These are phyloP conservation scores for Diaporthe sp. DNA, from an alignment of 2,329 filamentous ascomycete species.

Conservation along the genomic window DNA sequence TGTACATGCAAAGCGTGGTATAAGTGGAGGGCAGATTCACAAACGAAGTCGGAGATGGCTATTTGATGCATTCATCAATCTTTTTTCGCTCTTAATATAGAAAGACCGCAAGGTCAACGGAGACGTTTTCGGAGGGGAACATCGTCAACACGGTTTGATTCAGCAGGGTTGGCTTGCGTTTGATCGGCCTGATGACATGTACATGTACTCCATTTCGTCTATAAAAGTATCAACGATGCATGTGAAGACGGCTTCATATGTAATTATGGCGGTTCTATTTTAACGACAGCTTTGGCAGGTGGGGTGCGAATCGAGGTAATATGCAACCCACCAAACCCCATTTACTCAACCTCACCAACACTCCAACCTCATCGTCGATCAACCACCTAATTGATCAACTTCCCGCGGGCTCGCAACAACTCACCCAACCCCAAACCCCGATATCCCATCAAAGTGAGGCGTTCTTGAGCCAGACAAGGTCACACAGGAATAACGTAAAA, in stretches of 20 bases:
- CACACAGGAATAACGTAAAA: neutral
- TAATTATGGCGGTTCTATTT: neutral
- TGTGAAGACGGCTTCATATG: neutral
- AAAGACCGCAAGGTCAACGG: constrained; percentile 27
- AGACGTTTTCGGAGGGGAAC: neutral
- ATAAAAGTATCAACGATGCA: neutral
- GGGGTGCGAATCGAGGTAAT: neutral
- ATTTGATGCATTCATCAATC: neutral
- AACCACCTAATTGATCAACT: neutral
- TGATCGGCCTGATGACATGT: neutral
- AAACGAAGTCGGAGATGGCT: neutral
- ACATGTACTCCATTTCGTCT: neutral
- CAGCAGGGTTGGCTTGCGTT: neutral
- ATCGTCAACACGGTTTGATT: neutral
- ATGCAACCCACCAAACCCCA: constrained; percentile 9
- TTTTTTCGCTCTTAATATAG: constrained; percentile 12
- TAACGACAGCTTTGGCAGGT: neutral
- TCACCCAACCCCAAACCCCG: neutral
- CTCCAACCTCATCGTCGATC: neutral
- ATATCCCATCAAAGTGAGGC: neutral
- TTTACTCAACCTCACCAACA: neutral
- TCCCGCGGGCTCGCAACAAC: neutral
- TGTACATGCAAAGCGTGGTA: neutral
- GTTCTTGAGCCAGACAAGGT: neutral
- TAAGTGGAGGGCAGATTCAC: neutral